Conservation (phyloP, 495 filamentous ascomycete species). For the Penicillium robsamsonii region DNA sequence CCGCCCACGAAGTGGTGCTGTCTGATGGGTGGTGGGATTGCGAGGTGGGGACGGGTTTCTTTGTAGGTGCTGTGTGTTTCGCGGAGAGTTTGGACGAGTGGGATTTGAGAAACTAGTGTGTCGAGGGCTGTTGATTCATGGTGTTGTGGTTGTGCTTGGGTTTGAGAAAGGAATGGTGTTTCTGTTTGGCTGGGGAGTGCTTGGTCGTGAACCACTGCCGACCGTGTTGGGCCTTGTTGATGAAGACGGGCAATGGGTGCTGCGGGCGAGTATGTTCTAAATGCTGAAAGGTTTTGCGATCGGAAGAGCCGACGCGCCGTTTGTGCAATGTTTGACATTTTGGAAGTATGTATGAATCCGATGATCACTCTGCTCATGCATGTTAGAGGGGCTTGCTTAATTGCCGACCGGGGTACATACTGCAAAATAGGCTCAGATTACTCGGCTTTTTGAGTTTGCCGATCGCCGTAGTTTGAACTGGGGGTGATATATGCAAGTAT, state of each 20-base stretch:
- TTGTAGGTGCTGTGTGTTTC: conserved; percentile 54
- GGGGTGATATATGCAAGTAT: neutral
- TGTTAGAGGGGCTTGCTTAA: neutral
- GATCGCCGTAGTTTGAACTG: neutral
- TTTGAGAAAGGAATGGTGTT: conserved; percentile 15
- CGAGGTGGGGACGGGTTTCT: conserved; percentile 66
- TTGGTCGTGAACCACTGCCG: conserved; percentile 30
- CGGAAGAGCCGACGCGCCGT: conserved; percentile 16
- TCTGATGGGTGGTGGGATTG: conserved; percentile 31
- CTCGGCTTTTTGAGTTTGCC: neutral
- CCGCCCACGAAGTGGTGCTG: conserved; percentile 42
- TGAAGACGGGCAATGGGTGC: conserved; percentile 20
- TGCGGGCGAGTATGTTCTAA: neutral
- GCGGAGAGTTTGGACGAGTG: conserved; percentile 64
- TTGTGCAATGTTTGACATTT: conserved; percentile 15
- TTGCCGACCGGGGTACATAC: neutral
- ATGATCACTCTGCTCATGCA: neutral
- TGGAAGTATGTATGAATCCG: conserved; percentile 2
- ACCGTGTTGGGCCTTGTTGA: conserved; percentile 28
- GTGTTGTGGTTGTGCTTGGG: conserved; percentile 10
- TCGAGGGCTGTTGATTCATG: conserved; percentile 44
- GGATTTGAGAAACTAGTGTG: conserved; percentile 66
- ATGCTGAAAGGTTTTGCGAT: neutral
- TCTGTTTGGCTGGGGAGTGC: conserved; percentile 24
- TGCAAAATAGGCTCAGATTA: neutral